Conservation (phyloP, 1,284 basidiomycete species). For the Irpex sp. region DNA sequence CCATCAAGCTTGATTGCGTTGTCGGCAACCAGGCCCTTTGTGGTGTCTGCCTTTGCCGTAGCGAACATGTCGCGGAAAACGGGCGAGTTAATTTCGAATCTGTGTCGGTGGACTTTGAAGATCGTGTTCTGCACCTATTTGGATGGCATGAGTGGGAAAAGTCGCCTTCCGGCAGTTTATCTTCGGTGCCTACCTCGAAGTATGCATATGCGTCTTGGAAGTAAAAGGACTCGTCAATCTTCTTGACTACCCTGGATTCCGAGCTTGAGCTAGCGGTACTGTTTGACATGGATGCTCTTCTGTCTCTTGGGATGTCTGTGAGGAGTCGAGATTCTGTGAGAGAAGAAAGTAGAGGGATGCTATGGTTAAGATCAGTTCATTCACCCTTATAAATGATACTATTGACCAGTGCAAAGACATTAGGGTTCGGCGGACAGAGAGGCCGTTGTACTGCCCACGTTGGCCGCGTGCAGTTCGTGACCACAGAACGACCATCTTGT, state of each 20-base stretch:
- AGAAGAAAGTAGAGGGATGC: too few species aligned
- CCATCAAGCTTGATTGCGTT: background rate
- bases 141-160: background rate
- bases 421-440: too few species aligned
- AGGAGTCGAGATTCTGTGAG: too few species aligned
- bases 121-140: background rate
- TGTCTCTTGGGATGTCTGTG: too few species aligned
- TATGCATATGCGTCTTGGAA: background rate
- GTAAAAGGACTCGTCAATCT: background rate
- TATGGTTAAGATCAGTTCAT: too few species aligned
- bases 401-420: too few species aligned
- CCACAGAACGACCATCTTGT: too few species aligned
- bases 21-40: background rate
- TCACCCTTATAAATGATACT: too few species aligned
- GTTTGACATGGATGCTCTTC: too few species aligned
- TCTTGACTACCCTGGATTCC: background rate
- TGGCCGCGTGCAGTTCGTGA: too few species aligned
- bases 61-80: background rate
- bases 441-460: too few species aligned
- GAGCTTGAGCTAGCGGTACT: background rate
- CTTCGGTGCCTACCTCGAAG: background rate
- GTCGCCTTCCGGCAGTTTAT: background rate
- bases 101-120: background rate
- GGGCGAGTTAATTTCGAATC: background rate
- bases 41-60: background rate